These are phyloP conservation scores for Clonostachys rhizophaga DNA, from an alignment of 2,329 filamentous ascomycete genomes.

Conservation along the genomic window DNA sequence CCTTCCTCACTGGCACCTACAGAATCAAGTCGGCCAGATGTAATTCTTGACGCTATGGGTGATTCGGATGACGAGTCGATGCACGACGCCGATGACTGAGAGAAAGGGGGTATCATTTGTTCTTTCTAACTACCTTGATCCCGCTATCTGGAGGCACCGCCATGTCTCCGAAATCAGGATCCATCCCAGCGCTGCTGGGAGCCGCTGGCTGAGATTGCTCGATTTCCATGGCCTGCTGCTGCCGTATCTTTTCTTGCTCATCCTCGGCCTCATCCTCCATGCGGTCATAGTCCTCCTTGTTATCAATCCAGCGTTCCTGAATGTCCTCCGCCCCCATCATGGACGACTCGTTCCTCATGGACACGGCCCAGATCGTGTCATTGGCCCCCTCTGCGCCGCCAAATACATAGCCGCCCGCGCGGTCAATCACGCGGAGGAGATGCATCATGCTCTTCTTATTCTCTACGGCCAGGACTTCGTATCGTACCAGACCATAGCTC, in stretches of 20 bases:
- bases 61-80: conserved; percentile 31
- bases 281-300: conserved; percentile 82
- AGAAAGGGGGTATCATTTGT: conserved; percentile 26
- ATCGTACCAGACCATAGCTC: conserved; percentile 83
- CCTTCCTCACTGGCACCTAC: conserved; percentile 3
- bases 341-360: conserved; percentile 73
- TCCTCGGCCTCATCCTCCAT: conserved; percentile 71
- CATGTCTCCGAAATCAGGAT: conserved; percentile 47
- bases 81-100: conserved; percentile 32
- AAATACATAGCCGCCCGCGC: conserved; percentile 90
- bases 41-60: conserved; percentile 1
- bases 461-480: conserved; percentile 92
- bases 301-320: conserved; percentile 93
- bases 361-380: conserved; percentile 94
- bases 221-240: conserved; percentile 29
- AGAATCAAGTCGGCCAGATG: neutral
- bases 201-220: conserved; percentile 13
- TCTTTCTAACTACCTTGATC: conserved; percentile 67
- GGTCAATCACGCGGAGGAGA: conserved; percentile 81
- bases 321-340: conserved; percentile 82
- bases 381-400: conserved; percentile 87
- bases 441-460: conserved; percentile 98
- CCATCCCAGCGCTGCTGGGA: conserved; percentile 14
- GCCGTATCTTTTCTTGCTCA: conserved; percentile 57
- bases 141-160: conserved; percentile 55